Percentiles rank a stretch among this genome's conserved stretches.
phyloP scores from a whole-genome alignment of 345 rosid species.

The Melaleuca quinquenervia region DNA sequence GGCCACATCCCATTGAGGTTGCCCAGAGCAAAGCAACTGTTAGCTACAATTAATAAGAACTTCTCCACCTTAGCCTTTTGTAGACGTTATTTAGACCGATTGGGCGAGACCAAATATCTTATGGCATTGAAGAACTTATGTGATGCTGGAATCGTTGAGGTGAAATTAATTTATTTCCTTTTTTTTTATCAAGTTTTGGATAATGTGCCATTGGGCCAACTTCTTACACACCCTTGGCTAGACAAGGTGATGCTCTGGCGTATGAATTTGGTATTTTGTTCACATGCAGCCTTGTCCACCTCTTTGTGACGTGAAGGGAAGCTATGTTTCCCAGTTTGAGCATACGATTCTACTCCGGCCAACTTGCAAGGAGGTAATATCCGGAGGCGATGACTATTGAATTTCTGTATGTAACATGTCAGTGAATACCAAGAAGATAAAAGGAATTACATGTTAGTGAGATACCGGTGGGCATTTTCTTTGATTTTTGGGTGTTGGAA shows the following conservation, averaged over 20 bases:
- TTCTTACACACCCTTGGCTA: not conserved
- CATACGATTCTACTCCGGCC: conserved; percentile 91
- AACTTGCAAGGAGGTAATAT: conserved; percentile 91
- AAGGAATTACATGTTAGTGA: not conserved
- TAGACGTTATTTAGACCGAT: conserved; percentile 80
- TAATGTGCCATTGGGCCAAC: not conserved
- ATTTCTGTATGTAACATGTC: not conserved
- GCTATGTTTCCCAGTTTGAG: conserved; percentile 88
- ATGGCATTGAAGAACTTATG: conserved; percentile 93
- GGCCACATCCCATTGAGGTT: conserved; percentile 76
- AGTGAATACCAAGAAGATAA: not conserved
- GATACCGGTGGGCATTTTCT: not conserved
- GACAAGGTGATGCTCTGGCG: not conserved
- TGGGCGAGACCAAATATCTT: conserved; percentile 86
- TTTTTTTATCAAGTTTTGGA: not conserved
- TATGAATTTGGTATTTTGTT: not conserved
- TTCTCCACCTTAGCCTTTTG: conserved; percentile 93
- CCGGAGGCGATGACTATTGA: conserved; percentile 84
- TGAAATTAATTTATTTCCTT: conserved; percentile 3
- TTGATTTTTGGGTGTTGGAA: not conserved
- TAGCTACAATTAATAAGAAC: conserved; percentile 87
- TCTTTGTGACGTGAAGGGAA: conserved; percentile 76
- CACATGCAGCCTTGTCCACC: conserved; percentile 78
- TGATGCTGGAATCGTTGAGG: conserved; percentile 88
- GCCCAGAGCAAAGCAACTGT: conserved; percentile 90